Evolutionary conservation across 1,284 basidiomycete species (phyloP), one percentile per base, ranked within the genome.

Genomic region (Fomitopsis schrenkii): DNA sequence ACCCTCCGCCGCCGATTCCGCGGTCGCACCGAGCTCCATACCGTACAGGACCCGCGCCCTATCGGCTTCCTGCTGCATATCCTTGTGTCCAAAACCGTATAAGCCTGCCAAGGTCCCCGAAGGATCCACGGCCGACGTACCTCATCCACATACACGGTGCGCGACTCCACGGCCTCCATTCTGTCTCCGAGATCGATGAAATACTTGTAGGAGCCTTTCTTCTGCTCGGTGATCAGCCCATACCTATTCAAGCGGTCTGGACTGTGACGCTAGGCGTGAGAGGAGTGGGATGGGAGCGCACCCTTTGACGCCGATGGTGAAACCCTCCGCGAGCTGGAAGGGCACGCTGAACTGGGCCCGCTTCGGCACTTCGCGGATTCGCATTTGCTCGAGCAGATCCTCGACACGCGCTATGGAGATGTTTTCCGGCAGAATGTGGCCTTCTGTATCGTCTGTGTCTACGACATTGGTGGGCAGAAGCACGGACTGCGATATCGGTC

Each of bases 221-320:
- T 90, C 75, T 95, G 93, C 68, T 93, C 88, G 1, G 91, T 91
- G 10, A 97, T 83, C 54, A 97, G 77, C 9, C 93, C 87, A 74
- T 96, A 96, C 48, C 94, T 96, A 7, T 52, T 42, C 36, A 10
- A 22, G 12, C 33, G n/a, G 33, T 38, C 30, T 59, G 36, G 30
- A 17, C 48, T 36, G 15, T 15, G 28, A 3, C 48, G 15, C 48
- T 6, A 12, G 48, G 26, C 52, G 50, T 15, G 40, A 19, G 38
- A 19, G 30, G 19, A 2, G 15, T 22, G 12, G n/a, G 28, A 28
- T 9, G 22, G 28, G 14, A 62, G 69, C 81, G 67, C 69, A 96
- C 89, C 96, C 97, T 72, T 95, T 95, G 55, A 98, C 82, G 3
- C 95, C 94, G 63, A 99, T 96, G 17, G 85, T 84, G 63, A 98